Evolutionary conservation across 2,329 filamentous ascomycete species (phyloP).

Genomic region (Colletotrichum destructivum): DNA sequence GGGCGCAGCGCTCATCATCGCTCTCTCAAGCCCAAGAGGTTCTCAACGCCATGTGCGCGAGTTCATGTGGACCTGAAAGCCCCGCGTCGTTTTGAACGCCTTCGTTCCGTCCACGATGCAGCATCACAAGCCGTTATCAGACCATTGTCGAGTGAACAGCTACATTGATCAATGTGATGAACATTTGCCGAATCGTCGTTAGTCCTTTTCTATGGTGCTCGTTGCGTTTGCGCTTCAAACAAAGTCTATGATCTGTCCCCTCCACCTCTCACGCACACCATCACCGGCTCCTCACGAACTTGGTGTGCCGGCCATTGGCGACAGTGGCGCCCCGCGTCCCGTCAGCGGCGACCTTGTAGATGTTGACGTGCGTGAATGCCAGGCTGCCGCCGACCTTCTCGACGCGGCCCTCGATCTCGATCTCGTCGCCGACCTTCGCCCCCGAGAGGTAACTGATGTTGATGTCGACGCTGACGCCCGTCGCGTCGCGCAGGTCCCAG

Average conservation of each 20-base stretch:
- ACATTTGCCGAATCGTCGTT: not conserved
- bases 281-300: conserved; percentile 41
- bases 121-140: not conserved
- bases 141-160: not conserved
- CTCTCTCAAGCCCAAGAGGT: not conserved
- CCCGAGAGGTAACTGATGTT: conserved; percentile 79
- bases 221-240: too few relatives aligned
- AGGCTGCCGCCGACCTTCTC: conserved; percentile 78
- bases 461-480: conserved; percentile 82
- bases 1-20: not conserved
- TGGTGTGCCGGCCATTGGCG: conserved; percentile 42
- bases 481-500: conserved; percentile 72
- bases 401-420: conserved; percentile 78
- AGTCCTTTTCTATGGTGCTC: not conserved
- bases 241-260: not conserved
- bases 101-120: not conserved
- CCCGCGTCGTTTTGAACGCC: not conserved
- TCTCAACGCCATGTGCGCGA: not conserved
- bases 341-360: conserved; percentile 41
- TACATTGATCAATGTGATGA: not conserved
- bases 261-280: not conserved
- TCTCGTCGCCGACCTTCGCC: conserved; percentile 74
- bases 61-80: not conserved
- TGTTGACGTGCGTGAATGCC: conserved; percentile 64
- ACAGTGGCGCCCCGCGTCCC: conserved; percentile 36